Evolutionary conservation across 257 asterid species (phyloP), one percentile per base, ranked within the genome.

Genomic region (Jacaranda mimosifolia): DNA sequence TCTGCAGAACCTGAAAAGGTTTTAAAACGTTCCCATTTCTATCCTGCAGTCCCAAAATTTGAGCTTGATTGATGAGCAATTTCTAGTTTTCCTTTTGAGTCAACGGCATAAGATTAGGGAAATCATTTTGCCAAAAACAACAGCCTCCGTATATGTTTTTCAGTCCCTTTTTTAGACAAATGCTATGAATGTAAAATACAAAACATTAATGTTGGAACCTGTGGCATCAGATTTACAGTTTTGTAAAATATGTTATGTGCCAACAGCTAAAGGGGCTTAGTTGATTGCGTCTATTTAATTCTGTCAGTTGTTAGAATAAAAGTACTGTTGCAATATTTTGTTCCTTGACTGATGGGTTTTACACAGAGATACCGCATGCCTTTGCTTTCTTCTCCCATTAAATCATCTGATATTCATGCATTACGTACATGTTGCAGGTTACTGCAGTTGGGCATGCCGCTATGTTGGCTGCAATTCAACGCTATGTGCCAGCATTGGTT

Each of bases 361-460:
- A 43, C 63, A 46, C 13, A 7, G 60, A 42, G 26, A 72, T 43
- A 52, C 19, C 21, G 62, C 58, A 69, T 32, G 32, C 45, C 48
- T 21, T 6, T 63, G 48, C 52, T 21, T 70, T 65, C 69, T 53
- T 49, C 81, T 81, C 63, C 63, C 62, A 26, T 66, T 74, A 35
- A 81, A 55, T 51, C 49, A 63, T 81, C 75, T 79, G 83, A 67
- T 69, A 68, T 62, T 75, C 53, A 77, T 58, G 42, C 38, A 5
- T 36, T 77, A 48, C 38, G 48, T 67, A 51, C 63, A 42, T 74
- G 59, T 82, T 81, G 65, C 94, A 96, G 99, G 98, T 96, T 55
- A 96, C 98, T 53, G 98, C 98, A 70, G 98, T 96, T 59, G 98
- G 97, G 35, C 97, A 93, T 79, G 98, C 99, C 63, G 98, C 99